Percentiles rank a stretch among this genome's conserved stretches.
These are phyloP conservation scores for Pseudopyricularia javanii DNA, from an alignment of 2,329 filamentous ascomycete species.

Conservation along the genomic window DNA sequence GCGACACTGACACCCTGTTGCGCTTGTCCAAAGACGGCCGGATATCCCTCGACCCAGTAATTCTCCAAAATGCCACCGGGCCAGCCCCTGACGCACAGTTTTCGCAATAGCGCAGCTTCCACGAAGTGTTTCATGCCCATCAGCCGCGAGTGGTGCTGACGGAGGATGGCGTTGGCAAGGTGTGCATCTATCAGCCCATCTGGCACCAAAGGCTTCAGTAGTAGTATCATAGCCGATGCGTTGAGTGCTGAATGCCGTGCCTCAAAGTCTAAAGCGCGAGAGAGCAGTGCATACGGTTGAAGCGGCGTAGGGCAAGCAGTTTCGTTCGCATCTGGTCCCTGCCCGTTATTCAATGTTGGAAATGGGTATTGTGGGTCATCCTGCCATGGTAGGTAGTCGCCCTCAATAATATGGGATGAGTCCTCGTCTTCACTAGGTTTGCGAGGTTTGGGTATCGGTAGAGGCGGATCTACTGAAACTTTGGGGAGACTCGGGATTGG, in stretches of 20 bases:
- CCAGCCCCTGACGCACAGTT: conserved; percentile 47
- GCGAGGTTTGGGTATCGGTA: not conserved
- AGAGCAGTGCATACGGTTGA: conserved; percentile 41
- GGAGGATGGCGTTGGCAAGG: conserved; percentile 42
- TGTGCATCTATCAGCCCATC: conserved; percentile 39
- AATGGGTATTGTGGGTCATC: conserved; percentile 44
- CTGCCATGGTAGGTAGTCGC: conserved; percentile 47
- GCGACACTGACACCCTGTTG: conserved; percentile 42
- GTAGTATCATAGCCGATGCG: conserved; percentile 47
- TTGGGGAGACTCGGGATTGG: not conserved
- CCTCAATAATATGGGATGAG: conserved; percentile 34
- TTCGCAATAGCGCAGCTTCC: conserved; percentile 48
- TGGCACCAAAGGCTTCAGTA: conserved; percentile 45
- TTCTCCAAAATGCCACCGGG: conserved; percentile 30
- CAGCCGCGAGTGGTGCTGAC: conserved; percentile 47
- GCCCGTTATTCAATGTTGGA: conserved; percentile 15
- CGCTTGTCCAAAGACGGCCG: conserved; percentile 37
- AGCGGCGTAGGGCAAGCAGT: conserved; percentile 24
- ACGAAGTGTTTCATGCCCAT: conserved; percentile 47
- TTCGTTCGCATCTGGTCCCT: not conserved
- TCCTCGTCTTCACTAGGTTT: conserved; percentile 1
- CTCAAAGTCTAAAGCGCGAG: conserved; percentile 43
- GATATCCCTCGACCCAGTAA: conserved; percentile 41
- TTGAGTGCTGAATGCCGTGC: conserved; percentile 42
- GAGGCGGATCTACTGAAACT: not conserved